These are phyloP conservation scores for Striga asiatica DNA, from an alignment of 257 asterid species.

Conservation along the genomic window DNA sequence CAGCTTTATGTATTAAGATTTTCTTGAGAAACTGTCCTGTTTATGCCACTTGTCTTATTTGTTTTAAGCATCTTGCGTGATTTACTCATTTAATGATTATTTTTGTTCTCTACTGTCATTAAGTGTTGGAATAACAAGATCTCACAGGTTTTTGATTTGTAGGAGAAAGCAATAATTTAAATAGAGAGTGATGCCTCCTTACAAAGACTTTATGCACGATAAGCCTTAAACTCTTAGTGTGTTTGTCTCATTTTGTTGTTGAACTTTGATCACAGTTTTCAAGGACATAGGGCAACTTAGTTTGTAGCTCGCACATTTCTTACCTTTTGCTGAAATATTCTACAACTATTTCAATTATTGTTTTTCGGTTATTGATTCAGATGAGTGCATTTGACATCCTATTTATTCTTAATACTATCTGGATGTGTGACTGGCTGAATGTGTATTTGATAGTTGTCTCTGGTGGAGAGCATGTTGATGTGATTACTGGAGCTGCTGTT, in stretches of 20 bases:
- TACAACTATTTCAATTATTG: neutral
- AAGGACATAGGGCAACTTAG: neutral
- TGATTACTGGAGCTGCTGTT: constrained; percentile 95
- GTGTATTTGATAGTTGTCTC: constrained; percentile 57
- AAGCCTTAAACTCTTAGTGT: neutral
- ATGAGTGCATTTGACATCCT: neutral
- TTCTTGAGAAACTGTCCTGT: neutral
- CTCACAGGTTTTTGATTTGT: neutral
- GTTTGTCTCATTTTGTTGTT: neutral
- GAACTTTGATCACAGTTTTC: neutral
- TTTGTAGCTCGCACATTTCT: neutral
- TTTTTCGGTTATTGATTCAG: constrained; percentile 1
- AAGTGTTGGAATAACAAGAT: neutral
- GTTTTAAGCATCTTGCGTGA: neutral
- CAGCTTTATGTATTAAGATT: constrained; percentile 4
- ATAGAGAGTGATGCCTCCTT: neutral
- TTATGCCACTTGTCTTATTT: neutral
- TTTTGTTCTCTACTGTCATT: neutral
- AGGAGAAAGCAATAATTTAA: constrained; percentile 3
- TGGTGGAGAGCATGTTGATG: constrained; percentile 98
- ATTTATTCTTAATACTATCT: constrained; percentile 2
- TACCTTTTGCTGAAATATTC: constrained; percentile 1
- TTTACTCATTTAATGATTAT: neutral
- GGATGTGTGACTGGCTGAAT: constrained; percentile 18
- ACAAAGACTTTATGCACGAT: neutral